A percentile compares a stretch with the other conserved stretches of the same genome.
phyloP scores from a whole-genome alignment of 805 yeast genomes.

The Tanozyma kutaoensis region DNA sequence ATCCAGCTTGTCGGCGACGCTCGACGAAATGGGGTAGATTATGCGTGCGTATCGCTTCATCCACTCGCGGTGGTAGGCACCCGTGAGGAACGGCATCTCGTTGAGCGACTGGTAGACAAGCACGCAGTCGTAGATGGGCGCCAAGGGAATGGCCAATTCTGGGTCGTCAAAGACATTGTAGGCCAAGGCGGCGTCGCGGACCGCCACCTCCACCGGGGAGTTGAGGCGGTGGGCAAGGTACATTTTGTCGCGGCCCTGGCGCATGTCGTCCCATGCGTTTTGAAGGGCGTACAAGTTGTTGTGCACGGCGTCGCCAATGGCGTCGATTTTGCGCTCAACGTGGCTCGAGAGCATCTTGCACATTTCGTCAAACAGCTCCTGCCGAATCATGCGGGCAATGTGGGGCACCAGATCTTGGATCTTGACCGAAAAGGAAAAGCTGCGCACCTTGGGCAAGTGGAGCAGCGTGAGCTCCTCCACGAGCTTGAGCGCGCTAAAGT shows the following conservation, averaged over 20 bases:
- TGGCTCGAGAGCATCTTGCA: slow-evolving; percentile 50
- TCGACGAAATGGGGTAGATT: slow-evolving; percentile 42
- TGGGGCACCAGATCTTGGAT: slow-evolving; percentile 69
- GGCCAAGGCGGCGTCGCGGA: slow-evolving; percentile 43
- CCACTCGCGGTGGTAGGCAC: slow-evolving; percentile 60
- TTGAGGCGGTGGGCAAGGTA: slow-evolving; percentile 55
- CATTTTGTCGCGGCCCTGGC: slow-evolving; percentile 19
- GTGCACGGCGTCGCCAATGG: slow-evolving; percentile 45
- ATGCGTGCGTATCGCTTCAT: slow-evolving; percentile 56
- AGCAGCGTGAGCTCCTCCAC: slow-evolving; percentile 61
- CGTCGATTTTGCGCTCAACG: slow-evolving; percentile 45
- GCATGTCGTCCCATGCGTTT: slow-evolving; percentile 42
- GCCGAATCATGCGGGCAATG: slow-evolving; percentile 57
- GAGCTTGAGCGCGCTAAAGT: slow-evolving; percentile 77
- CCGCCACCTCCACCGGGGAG: slow-evolving; percentile 72
- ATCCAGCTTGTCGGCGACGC: slow-evolving; percentile 11
- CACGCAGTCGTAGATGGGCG: slow-evolving; percentile 72
- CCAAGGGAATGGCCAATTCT: slow-evolving; percentile 36
- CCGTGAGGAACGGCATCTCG: slow-evolving; percentile 45
- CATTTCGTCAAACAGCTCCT: slow-evolving; percentile 56
- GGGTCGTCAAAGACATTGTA: slow-evolving; percentile 35
- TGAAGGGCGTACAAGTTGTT: slow-evolving; percentile 44
- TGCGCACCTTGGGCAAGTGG: slow-evolving; percentile 57
- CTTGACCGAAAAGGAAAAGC: slow-evolving; percentile 62
- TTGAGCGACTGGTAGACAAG: slow-evolving; percentile 69